Evolutionary conservation across 2,329 filamentous ascomycete genomes (phyloP).

Genomic region (Verruconis gallopava): DNA sequence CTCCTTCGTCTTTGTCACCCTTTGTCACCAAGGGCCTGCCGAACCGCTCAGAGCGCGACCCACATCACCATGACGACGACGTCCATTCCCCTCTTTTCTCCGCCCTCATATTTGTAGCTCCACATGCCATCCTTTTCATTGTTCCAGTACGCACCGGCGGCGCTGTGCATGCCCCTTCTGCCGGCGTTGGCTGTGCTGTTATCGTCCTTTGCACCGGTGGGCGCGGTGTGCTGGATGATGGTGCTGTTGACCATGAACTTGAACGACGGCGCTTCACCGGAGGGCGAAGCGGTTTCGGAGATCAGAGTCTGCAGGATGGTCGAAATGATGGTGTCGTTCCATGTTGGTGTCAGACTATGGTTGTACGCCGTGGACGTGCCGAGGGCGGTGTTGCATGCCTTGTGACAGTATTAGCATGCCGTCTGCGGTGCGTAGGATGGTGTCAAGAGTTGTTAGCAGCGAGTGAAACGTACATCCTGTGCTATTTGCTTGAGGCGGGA

Average conservation of each 20-base stretch:
- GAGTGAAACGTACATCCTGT: constrained; percentile 57
- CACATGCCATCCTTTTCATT: constrained; percentile 84
- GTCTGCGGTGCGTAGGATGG: constrained; percentile 1
- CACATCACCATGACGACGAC: constrained; percentile 50
- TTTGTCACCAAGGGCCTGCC: no score
- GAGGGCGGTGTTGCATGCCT: constrained; percentile 43
- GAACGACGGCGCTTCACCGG: constrained; percentile 47
- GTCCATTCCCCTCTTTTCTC: constrained; percentile 38
- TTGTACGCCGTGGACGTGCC: constrained; percentile 68
- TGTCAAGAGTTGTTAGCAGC: no score
- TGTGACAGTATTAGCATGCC: constrained; percentile 11
- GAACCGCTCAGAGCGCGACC: constrained; percentile 48
- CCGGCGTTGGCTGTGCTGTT: constrained; percentile 61
- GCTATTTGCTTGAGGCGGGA: constrained; percentile 75
- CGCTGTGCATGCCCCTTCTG: constrained; percentile 79
- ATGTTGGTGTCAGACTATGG: constrained; percentile 60
- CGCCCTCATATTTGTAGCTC: constrained; percentile 69
- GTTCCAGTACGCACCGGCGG: constrained; percentile 79
- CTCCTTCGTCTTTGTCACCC: no score
- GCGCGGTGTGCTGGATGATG: constrained; percentile 76
- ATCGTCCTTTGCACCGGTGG: constrained; percentile 36
- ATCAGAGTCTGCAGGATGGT: constrained; percentile 59
- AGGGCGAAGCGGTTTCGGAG: constrained; percentile 53
- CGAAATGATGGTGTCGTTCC: neutral
- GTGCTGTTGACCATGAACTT: constrained; percentile 98